A percentile compares a stretch with the other conserved stretches of the same genome.
Conservation (phyloP, 768 basidiomycete genomes). For the Lentinula aciculospora region DNA sequence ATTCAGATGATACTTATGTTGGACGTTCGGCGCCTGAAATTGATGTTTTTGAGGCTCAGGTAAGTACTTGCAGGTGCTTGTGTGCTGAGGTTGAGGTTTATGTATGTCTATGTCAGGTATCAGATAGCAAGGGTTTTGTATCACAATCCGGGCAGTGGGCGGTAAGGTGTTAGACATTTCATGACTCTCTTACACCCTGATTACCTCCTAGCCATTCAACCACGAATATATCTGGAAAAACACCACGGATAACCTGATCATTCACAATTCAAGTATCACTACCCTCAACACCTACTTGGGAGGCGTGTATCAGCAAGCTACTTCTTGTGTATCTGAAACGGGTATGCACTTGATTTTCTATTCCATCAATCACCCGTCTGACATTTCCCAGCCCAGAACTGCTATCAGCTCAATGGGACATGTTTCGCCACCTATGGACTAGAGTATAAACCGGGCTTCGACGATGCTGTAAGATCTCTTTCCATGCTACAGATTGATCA, state of each 20-base stretch:
- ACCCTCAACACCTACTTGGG: constrained; percentile 40
- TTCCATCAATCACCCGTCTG: not conserved
- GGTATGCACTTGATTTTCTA: constrained; percentile 19
- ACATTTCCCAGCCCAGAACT: constrained; percentile 26
- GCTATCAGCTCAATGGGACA: constrained; percentile 35
- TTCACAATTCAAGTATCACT: constrained; percentile 24
- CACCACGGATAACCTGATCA: constrained; percentile 24
- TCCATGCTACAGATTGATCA: constrained; percentile 30
- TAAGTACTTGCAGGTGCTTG: constrained; percentile 12
- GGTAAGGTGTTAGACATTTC: constrained; percentile 14
- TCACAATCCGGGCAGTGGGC: constrained; percentile 51
- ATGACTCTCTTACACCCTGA: not conserved
- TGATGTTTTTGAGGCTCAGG: constrained; percentile 54
- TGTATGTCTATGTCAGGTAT: constrained; percentile 6
- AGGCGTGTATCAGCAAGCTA: constrained; percentile 35
- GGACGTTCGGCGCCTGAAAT: constrained; percentile 57
- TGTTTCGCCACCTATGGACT: constrained; percentile 49
- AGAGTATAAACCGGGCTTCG: constrained; percentile 45
- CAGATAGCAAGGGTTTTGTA: constrained; percentile 22
- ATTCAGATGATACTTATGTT: constrained; percentile 38
- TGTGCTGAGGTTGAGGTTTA: constrained; percentile 4
- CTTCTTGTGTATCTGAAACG: constrained; percentile 27
- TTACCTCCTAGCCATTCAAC: constrained; percentile 34
- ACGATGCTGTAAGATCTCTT: constrained; percentile 28
- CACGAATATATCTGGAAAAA: constrained; percentile 36